Base-by-base conservation (phyloP, 2,329 filamentous ascomycete species). In the Phaeoacremonium minimum region DNA sequence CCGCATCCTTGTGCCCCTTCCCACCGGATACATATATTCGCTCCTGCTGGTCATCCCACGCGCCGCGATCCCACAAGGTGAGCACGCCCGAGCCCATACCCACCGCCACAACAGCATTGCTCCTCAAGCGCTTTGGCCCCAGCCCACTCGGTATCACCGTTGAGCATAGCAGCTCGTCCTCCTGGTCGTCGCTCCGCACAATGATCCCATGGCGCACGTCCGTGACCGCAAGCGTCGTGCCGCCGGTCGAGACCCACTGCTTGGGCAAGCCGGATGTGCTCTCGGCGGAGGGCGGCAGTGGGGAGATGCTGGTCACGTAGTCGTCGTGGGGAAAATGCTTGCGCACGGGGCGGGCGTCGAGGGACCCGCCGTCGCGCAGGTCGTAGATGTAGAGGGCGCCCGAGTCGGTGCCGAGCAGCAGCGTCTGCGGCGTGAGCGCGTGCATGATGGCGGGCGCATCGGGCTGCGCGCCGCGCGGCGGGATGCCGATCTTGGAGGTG, bases 11-110 rank as follows among this genome's bases (percentile, higher is more conserved):
- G 40, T 52, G 52, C 15, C 60, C 64, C 47, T 64, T 71, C 14
- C 71, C 75, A 8, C 69, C 63, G 46, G 88, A 82, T 7, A 96
- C 79, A 33, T 85, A 79, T 50, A 96, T 85, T 35, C 89, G 77
- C 63, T 95, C 89, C 49, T 94, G 87, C 57, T 95, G 88, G 57
- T 97, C 91, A 53, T 95, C 90, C 91, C 93, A 97, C 1, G 86
- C 80, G 1, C 91, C 91, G 47, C 84, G 85, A 60, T 98, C 91
- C 90, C 93, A 98, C 6, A 97, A 66, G 5, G 90, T 96, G 44
- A 97, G 59, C 2, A 96, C 80, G 4, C 93, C 93, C 29, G 78
- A 83, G 14, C 79, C 83, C 17, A 74, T 80, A 15, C 87, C 87
- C 22, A 87, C 84, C 0, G 89, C 87, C 4, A 93, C 60, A 4